These are phyloP conservation scores for Plasmodium yoelii DNA, from an alignment of 169 alveolate species.

Conservation along the genomic window DNA sequence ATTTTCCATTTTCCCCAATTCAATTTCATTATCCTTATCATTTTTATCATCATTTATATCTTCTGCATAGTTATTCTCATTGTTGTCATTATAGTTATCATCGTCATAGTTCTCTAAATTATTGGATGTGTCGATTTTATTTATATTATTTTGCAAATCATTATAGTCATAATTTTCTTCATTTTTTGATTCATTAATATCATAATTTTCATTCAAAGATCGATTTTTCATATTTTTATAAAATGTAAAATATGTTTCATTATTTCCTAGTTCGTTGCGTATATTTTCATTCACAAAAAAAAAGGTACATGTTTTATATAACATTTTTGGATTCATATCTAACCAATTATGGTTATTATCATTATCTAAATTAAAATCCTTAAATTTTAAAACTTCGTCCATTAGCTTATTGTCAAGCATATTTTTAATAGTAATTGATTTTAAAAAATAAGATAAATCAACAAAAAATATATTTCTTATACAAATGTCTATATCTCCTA, in stretches of 20 bases:
- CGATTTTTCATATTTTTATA: conserved; percentile 10
- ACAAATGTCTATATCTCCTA: conserved; percentile 28
- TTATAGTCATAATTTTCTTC: not conserved
- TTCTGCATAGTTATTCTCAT: too few species aligned
- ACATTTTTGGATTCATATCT: conserved; percentile 50
- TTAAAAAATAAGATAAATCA: conserved; percentile 39
- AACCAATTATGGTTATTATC: conserved; percentile 60
- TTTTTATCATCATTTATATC: not conserved
- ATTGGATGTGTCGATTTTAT: too few species aligned
- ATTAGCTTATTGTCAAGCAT: conserved; percentile 57
- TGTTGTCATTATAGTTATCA: not conserved
- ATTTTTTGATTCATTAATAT: not conserved
- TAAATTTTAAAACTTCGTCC: conserved; percentile 75
- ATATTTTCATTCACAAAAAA: conserved; percentile 58
- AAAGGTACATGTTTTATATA: conserved; percentile 48
- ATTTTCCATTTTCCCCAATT: conserved; percentile 1
- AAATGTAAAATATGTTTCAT: conserved; percentile 12
- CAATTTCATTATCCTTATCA: not conserved
- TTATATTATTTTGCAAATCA: too few species aligned
- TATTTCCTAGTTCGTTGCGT: conserved; percentile 18
- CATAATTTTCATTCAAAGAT: not conserved
- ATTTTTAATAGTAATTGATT: conserved; percentile 24
- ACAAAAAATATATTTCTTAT: conserved; percentile 76
- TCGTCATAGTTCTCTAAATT: not conserved
- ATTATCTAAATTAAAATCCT: conserved; percentile 54